Percentiles rank a stretch among this genome's conserved stretches.
Evolutionary conservation across 257 asterid species (phyloP).

Genomic region (Solanum habrochaites): DNA sequence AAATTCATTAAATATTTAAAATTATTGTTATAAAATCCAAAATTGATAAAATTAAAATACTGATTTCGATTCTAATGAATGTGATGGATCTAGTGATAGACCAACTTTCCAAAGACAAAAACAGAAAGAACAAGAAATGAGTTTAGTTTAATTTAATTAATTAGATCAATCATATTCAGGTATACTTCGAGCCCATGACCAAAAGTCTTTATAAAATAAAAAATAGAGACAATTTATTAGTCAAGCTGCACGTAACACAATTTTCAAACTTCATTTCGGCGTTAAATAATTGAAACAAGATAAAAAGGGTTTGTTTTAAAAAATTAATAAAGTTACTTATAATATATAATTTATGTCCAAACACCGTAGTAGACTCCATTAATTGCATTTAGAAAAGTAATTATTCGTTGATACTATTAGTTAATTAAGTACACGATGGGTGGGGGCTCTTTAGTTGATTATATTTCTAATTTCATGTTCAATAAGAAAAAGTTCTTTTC

Average conservation of each 20-base stretch:
- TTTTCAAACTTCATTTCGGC: conserved; percentile 16
- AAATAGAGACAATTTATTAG: background rate
- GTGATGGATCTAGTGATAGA: background rate
- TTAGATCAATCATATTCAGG: background rate
- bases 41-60: too few species aligned
- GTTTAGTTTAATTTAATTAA: background rate
- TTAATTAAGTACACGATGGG: background rate
- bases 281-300: background rate
- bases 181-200: conserved; percentile 22
- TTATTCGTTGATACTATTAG: background rate
- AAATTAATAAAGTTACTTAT: background rate
- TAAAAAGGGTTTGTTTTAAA: background rate
- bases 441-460: background rate
- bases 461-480: background rate
- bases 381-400: background rate
- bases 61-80: background rate
- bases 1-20: too few species aligned
- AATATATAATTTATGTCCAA: background rate
- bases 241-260: conserved; percentile 11
- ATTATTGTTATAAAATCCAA: too few species aligned
- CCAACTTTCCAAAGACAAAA: background rate
- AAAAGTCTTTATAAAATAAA: background rate
- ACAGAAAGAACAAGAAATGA: background rate
- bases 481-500: background rate
- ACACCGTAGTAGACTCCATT: background rate